phyloP scores from a whole-genome alignment of 1,139 yeast genomes.

The Kurtzmaniella quercitrusa region DNA sequence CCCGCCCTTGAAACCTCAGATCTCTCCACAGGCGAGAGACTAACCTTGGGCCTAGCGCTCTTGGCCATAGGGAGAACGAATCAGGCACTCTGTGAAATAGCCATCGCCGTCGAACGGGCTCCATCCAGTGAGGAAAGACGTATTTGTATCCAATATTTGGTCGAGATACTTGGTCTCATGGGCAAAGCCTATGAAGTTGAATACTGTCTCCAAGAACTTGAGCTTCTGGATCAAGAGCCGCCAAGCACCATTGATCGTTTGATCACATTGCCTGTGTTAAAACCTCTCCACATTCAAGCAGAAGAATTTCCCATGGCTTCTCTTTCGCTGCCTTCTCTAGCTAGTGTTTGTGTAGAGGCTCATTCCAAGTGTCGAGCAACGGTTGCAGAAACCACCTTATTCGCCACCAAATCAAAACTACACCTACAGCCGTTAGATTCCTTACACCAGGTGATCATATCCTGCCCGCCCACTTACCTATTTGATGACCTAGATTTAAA shows the following conservation, averaged over 20 bases:
- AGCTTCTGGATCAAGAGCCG: background rate
- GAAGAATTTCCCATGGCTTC: background rate
- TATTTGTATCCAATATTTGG: conserved; percentile 14
- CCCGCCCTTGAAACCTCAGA: conserved; percentile 7
- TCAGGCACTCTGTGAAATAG: conserved; percentile 23
- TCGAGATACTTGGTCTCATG: conserved; percentile 11
- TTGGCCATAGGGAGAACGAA: conserved; percentile 22
- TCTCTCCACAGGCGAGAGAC: conserved; percentile 10
- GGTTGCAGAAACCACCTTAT: background rate
- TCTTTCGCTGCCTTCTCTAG: background rate
- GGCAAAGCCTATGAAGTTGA: background rate
- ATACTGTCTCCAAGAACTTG: background rate
- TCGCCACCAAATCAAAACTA: background rate
- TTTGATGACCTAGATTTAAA: background rate
- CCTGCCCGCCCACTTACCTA: background rate
- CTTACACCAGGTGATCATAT: background rate
- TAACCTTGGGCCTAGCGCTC: conserved; percentile 18
- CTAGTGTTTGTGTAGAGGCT: background rate
- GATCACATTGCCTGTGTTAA: background rate
- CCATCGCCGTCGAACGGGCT: conserved; percentile 24
- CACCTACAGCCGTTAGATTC: background rate
- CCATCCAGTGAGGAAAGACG: conserved; percentile 12
- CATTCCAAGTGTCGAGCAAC: background rate
- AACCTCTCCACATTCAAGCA: conserved; percentile 20
- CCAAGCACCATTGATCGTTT: background rate